Base-by-base conservation (phyloP, 306 rosid genomes). In the Vicia faba region DNA sequence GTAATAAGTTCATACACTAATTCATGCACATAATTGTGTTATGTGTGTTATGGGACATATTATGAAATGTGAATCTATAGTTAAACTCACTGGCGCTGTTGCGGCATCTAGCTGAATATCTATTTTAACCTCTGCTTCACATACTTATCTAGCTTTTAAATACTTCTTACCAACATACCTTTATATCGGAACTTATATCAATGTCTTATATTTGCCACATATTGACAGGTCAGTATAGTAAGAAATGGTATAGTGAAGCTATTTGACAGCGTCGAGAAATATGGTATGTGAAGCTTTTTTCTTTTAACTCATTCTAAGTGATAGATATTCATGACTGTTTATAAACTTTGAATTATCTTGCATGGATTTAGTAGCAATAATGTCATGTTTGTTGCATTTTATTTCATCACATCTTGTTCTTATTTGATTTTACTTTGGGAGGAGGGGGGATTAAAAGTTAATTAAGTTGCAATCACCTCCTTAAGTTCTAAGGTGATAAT, bases 221-320 rank as follows among this genome's bases (percentile, higher is more conserved):
- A 39, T 72, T 81, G 45, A 75, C 96, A 95, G 99, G 81, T 88
- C 73, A 85, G 76, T 50, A 82, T 70, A 39, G 83, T 95, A 69
- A 91, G 88, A 74, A 91, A 71, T 71, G 99, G 91, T 71, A 76
- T 91, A 70, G 57, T 81, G 80, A 95, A 95, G 84, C 99, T 95
- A 75, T 95, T 95, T 69, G 99, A 91, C 84, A 87, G 89, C 75
- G 76, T 91, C 71, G 95, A 91, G 85, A 91, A 86, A 80, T 91
- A 95, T 85, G 97, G 99, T 95, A 85, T n/a, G 89, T 75, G 67
- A 55, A 69, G 20, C 55, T 71, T 55, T 53, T 55, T 41, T 48
- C 55, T 82, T 50, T 73, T 40, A 31, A 33, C 61, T n/a, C 60
- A 20, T 41, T 74, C 13, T 12, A 68, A 53, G 61, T 66, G 23